These are phyloP conservation scores for Brassica incana DNA, from an alignment of 345 rosid species.

Conservation along the genomic window DNA sequence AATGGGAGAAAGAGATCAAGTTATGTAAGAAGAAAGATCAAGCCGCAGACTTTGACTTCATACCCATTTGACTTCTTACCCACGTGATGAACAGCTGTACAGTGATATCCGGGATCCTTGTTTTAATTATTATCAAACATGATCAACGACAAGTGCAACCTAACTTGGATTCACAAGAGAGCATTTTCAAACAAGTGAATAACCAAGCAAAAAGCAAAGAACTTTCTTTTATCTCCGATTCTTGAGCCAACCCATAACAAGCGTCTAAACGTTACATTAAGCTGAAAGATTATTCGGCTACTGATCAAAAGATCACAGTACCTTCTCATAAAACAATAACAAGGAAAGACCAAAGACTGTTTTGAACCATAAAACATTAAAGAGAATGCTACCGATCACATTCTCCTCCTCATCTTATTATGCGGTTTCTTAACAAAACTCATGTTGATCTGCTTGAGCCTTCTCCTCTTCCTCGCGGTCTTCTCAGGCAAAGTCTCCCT, in stretches of 20 bases:
- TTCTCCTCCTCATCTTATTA: constrained; percentile 34
- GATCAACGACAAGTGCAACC: not conserved
- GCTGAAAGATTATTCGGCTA: not conserved
- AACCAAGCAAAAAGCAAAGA: not conserved
- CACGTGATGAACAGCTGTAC: not conserved
- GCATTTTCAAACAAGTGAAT: not conserved
- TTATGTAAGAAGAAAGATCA: constrained; percentile 9
- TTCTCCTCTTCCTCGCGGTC: constrained; percentile 83
- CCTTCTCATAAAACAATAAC: not conserved
- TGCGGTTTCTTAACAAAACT: constrained; percentile 54
- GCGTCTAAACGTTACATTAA: not conserved
- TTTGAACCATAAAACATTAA: not conserved
- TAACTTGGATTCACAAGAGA: not conserved
- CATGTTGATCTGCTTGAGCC: constrained; percentile 68
- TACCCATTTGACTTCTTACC: not conserved
- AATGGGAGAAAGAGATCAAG: not conserved
- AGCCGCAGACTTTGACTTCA: constrained; percentile 18
- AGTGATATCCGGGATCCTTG: too few relatives aligned
- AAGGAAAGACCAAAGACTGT: not conserved
- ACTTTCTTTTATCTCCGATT: not conserved
- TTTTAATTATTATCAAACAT: not conserved
- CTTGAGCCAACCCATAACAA: not conserved
- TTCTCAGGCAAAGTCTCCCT: constrained; percentile 95
- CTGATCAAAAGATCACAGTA: not conserved
- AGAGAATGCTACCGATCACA: not conserved